A percentile compares a stretch with the other conserved stretches of the same genome.
These are phyloP conservation scores for Penstemon newberryi DNA, from an alignment of 257 asterid genomes.

Conservation along the genomic window DNA sequence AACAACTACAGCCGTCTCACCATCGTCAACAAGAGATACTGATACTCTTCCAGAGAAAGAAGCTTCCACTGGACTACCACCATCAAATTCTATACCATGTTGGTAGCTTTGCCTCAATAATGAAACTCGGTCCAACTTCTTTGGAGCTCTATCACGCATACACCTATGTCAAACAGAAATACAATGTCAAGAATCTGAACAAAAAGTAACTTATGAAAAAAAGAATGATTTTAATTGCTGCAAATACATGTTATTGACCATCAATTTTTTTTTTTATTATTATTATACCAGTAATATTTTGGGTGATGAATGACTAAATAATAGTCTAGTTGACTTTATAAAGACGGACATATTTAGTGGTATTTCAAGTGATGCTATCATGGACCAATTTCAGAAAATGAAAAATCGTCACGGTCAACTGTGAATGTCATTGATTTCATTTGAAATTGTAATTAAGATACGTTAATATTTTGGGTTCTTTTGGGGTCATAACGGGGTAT, in stretches of 20 bases:
- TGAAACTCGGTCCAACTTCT: slow-evolving; percentile 35
- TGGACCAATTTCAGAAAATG: no score
- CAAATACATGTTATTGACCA: slow-evolving; percentile 18
- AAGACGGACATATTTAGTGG: no score
- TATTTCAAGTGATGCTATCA: no score
- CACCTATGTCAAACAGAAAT: slow-evolving; percentile 68
- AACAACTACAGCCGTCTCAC: slow-evolving; percentile 82
- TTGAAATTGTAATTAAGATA: no score
- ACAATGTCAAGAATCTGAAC: slow-evolving; percentile 34
- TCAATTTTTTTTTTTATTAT: neutral
- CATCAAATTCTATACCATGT: slow-evolving; percentile 37
- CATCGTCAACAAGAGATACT: slow-evolving; percentile 82
- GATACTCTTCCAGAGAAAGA: slow-evolving; percentile 73
- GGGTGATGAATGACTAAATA: no score
- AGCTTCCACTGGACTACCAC: slow-evolving; percentile 42
- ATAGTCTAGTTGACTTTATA: no score
- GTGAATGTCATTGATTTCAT: neutral
- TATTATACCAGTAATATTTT: no score
- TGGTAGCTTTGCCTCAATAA: slow-evolving; percentile 37
- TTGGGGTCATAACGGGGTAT: no score
- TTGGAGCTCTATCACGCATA: slow-evolving; percentile 37
- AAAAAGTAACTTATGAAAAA: slow-evolving; percentile 24
- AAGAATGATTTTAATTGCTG: neutral
- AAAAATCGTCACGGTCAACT: no score
- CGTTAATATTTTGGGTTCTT: no score